A percentile compares a stretch with the other conserved stretches of the same genome.
phyloP scores from a whole-genome alignment of 768 basidiomycete species.

The Aureoboletus auriporus region DNA sequence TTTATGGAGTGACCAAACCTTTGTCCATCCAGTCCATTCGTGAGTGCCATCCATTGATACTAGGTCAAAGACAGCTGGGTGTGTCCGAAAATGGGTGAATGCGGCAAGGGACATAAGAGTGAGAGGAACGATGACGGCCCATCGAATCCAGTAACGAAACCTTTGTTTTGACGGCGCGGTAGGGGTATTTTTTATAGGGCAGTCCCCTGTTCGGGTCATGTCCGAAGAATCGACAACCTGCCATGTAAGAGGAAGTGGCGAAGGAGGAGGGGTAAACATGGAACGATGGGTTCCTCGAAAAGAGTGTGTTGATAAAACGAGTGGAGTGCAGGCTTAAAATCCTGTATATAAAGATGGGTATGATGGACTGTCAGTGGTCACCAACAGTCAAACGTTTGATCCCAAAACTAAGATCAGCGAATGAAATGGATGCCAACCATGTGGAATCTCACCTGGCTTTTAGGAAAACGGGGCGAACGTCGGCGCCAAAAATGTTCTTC shows the following conservation, averaged over 20 bases:
- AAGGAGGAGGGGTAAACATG: conserved; percentile 44
- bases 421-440: conserved; percentile 5
- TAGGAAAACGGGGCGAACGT: neutral
- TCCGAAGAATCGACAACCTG: conserved; percentile 5
- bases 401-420: conserved; percentile 3
- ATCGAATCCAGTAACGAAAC: conserved; percentile 36
- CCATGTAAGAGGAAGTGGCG: conserved; percentile 30
- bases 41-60: conserved; percentile 26
- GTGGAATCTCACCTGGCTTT: conserved; percentile 7
- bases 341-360: neutral
- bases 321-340: conserved; percentile 12
- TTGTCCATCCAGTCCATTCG: conserved; percentile 30
- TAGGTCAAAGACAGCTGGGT: conserved; percentile 44
- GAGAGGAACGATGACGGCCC: conserved; percentile 51
- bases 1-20: conserved; percentile 41
- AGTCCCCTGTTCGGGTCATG: conserved; percentile 1
- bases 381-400: neutral
- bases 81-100: conserved; percentile 48
- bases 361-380: neutral
- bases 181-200: conserved; percentile 2
- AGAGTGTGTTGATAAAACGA: conserved; percentile 19
- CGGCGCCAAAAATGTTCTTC: neutral
- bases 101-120: conserved; percentile 51
- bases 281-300: conserved; percentile 10
- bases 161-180: conserved; percentile 29